phyloP scores from a whole-genome alignment of 2,329 filamentous ascomycete species.

The Claviceps quebecensis region DNA sequence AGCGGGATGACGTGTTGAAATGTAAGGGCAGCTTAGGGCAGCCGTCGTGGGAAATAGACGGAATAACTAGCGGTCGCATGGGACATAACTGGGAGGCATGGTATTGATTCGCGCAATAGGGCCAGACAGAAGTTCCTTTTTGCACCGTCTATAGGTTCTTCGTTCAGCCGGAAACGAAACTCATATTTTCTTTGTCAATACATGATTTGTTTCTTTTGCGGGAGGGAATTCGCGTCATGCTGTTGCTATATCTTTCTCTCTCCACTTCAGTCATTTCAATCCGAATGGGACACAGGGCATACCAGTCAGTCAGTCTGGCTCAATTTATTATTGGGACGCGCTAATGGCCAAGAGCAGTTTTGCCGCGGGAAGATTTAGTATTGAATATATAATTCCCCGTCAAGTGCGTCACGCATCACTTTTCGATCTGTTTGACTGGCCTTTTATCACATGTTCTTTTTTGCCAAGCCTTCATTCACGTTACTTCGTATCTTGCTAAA shows the following conservation, averaged over 20 bases:
- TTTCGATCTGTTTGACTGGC: not conserved
- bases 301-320: not conserved
- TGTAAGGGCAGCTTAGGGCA: not conserved
- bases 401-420: no score
- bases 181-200: slow-evolving; percentile 5
- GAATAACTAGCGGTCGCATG: not conserved
- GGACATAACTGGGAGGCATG: not conserved
- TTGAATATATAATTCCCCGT: no score
- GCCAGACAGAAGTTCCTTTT: not conserved
- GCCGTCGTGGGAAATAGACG: not conserved
- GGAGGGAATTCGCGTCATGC: not conserved
- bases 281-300: no score
- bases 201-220: not conserved
- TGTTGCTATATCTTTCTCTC: not conserved
- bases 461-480: no score
- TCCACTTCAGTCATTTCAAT: no score
- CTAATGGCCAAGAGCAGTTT: not conserved
- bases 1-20: slow-evolving; percentile 10
- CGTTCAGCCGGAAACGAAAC: slow-evolving; percentile 4
- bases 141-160: slow-evolving; percentile 9
- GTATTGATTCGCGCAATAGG: not conserved
- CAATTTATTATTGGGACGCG: not conserved
- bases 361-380: not conserved
- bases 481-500: no score
- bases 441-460: no score